Percentiles rank a stretch among this genome's conserved stretches.
Evolutionary conservation across 257 asterid species (phyloP).

Genomic region (Thymus mandschuricus): DNA sequence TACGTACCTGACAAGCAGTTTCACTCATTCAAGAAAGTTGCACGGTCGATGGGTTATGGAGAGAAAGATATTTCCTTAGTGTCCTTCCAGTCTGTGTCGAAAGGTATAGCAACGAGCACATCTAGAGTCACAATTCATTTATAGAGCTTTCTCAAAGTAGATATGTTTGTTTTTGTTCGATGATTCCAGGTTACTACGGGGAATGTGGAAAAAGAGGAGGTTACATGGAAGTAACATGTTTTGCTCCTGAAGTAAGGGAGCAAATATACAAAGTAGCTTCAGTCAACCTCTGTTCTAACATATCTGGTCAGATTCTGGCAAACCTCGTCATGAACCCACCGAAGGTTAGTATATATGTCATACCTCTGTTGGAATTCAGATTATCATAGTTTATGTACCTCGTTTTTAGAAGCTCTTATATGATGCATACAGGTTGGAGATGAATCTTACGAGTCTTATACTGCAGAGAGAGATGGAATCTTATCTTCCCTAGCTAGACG

Average conservation of each 20-base stretch:
- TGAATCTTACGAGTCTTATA: conserved; percentile 80
- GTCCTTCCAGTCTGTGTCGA: conserved; percentile 49
- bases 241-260: conserved; percentile 76
- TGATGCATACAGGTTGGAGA: conserved; percentile 70
- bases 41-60: conserved; percentile 85
- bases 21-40: conserved; percentile 88
- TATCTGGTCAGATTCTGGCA: conserved; percentile 96
- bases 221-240: conserved; percentile 95
- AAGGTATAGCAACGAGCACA: conserved; percentile 35
- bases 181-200: conserved; percentile 71
- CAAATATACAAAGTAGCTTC: conserved; percentile 95
- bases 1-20: conserved; percentile 91
- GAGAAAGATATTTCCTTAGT: conserved; percentile 53
- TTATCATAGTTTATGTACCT: conserved; percentile 13
- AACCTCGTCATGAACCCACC: conserved; percentile 96
- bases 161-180: not conserved
- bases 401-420: not conserved
- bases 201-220: conserved; percentile 99
- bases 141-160: conserved; percentile 10
- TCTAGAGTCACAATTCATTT: not conserved
- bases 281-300: conserved; percentile 92
- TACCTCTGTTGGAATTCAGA: not conserved
- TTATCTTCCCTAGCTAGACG: conserved; percentile 89
- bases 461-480: conserved; percentile 81
- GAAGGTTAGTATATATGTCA: conserved; percentile 48